Evolutionary conservation across 805 yeast genomes (phyloP).

Genomic region (Priceomyces melissophilus): DNA sequence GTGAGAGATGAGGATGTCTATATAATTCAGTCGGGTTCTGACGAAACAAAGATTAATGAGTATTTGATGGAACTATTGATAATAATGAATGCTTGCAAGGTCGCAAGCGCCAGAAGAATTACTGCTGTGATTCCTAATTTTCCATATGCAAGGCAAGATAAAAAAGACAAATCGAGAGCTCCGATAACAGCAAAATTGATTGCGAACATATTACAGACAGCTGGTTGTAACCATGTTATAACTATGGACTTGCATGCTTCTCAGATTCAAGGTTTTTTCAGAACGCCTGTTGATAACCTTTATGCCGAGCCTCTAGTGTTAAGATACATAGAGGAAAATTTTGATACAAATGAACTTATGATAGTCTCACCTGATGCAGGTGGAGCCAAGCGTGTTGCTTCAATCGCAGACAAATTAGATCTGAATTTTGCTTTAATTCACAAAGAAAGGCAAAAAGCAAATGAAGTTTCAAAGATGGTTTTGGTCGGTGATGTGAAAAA

Average conservation of each 20-base stretch:
- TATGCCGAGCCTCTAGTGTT: constrained; percentile 83
- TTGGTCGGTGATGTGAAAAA: constrained; percentile 80
- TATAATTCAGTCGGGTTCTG: constrained; percentile 77
- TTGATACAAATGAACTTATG: constrained; percentile 59
- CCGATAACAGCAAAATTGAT: constrained; percentile 82
- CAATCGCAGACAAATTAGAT: constrained; percentile 74
- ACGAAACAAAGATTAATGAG: constrained; percentile 70
- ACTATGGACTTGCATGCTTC: constrained; percentile 90
- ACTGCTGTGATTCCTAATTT: constrained; percentile 81
- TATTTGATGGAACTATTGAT: constrained; percentile 69
- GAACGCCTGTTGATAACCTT: constrained; percentile 78
- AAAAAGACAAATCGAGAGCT: constrained; percentile 81
- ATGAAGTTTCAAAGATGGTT: constrained; percentile 81
- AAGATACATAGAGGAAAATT: constrained; percentile 63
- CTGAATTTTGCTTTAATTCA: constrained; percentile 80
- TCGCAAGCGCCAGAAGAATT: constrained; percentile 78
- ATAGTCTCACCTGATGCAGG: constrained; percentile 88
- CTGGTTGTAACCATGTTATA: constrained; percentile 83
- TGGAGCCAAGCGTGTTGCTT: constrained; percentile 88
- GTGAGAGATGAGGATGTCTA: constrained; percentile 83
- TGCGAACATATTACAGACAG: constrained; percentile 78
- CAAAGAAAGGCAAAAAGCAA: constrained; percentile 79
- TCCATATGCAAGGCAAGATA: constrained; percentile 87
- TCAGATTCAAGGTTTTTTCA: constrained; percentile 83
- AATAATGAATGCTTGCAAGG: constrained; percentile 79